A percentile compares a stretch with the other conserved stretches of the same genome.
Evolutionary conservation across 202 grass and related monocot species (phyloP).

Genomic region (Elaeis oleifera): DNA sequence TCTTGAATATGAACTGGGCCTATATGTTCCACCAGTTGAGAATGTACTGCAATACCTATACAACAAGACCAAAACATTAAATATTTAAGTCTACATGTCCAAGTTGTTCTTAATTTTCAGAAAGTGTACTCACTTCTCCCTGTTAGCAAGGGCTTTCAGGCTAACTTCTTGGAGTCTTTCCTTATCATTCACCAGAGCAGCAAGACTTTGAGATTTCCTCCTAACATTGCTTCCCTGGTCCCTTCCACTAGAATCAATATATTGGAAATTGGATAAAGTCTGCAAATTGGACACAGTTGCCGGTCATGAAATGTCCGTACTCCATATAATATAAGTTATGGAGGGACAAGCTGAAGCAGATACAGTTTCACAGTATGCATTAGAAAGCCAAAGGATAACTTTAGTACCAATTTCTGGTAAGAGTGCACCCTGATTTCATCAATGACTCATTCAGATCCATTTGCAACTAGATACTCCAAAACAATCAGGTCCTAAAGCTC

Average conservation of each 20-base stretch:
- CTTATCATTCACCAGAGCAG: conserved; percentile 95
- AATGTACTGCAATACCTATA: conserved; percentile 55
- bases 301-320: not conserved
- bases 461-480: conserved; percentile 82
- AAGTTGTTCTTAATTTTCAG: not conserved
- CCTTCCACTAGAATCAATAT: conserved; percentile 87
- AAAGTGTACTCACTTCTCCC: conserved; percentile 66
- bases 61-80: conserved; percentile 15
- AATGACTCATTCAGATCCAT: conserved; percentile 91
- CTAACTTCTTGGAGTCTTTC: conserved; percentile 92
- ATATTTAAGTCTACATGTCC: conserved; percentile 6
- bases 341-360: not conserved
- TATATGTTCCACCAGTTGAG: conserved; percentile 53
- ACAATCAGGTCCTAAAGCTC: conserved; percentile 66
- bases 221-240: conserved; percentile 98
- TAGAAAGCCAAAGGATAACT: conserved; percentile 6
- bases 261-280: conserved; percentile 88
- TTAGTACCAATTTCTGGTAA: conserved; percentile 88
- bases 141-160: conserved; percentile 76
- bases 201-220: conserved; percentile 84
- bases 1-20: conserved; percentile 30
- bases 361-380: not conserved
- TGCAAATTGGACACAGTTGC: conserved; percentile 32
- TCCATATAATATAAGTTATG: too few relatives aligned
- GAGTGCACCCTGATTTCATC: conserved; percentile 91